Conservation (phyloP, 129 eudicot genomes). For the Daucus carota region DH1_v3.0 NC_030385.2:42284001-42284500, state of each 20-base stretch:
- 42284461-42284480: background rate
- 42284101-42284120: background rate
- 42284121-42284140: background rate
- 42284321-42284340: background rate
- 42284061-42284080: slow-evolving; percentile 2
- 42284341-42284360: background rate
- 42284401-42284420: background rate
- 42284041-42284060: background rate
- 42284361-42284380: no score
- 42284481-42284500: background rate
- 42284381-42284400: background rate
- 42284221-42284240: background rate
- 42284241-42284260: background rate
- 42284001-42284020: background rate
- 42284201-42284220: background rate
- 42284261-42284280: background rate
- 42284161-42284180: background rate
- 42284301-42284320: background rate
- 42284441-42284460: no score
- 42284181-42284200: background rate
- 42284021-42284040: background rate
- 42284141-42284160: background rate
- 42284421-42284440: background rate
- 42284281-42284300: background rate
- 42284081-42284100: background rate